These are phyloP conservation scores for Populus ilicifolia DNA, from an alignment of 345 rosid species.

Conservation along the genomic window DNA sequence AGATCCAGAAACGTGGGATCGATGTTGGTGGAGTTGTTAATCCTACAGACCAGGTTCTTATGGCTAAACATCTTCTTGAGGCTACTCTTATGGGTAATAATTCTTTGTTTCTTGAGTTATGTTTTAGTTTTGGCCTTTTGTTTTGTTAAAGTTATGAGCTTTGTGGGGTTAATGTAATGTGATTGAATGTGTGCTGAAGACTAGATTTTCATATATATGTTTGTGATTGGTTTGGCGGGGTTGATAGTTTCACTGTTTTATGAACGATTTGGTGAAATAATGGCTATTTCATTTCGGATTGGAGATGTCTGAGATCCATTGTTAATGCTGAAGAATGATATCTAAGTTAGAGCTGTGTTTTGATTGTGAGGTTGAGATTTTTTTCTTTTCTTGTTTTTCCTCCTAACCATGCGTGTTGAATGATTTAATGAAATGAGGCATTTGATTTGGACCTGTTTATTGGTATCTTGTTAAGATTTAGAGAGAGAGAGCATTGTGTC, in stretches of 20 bases:
- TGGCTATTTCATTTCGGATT: neutral
- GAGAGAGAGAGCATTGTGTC: neutral
- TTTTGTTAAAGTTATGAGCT: neutral
- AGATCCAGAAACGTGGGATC: slow-evolving; percentile 26
- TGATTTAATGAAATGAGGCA: neutral
- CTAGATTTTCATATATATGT: neutral
- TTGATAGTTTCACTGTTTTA: slow-evolving; percentile 4
- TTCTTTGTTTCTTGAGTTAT: neutral
- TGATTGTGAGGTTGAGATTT: neutral
- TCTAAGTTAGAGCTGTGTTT: neutral
- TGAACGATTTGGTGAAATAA: neutral
- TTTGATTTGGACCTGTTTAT: neutral
- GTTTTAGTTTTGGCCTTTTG: neutral
- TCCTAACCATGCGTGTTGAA: neutral
- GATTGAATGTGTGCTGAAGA: neutral
- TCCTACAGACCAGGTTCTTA: slow-evolving; percentile 36
- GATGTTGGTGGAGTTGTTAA: slow-evolving; percentile 14
- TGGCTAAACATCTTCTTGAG: slow-evolving; percentile 31
- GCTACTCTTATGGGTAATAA: slow-evolving; percentile 33
- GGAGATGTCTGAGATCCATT: neutral
- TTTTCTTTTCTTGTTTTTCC: neutral
- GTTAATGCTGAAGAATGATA: neutral
- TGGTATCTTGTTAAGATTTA: neutral
- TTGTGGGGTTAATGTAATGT: neutral
- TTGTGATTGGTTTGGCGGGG: neutral